Conservation (phyloP, 2,329 filamentous ascomycete genomes). For the Claviceps sp. region DNA sequence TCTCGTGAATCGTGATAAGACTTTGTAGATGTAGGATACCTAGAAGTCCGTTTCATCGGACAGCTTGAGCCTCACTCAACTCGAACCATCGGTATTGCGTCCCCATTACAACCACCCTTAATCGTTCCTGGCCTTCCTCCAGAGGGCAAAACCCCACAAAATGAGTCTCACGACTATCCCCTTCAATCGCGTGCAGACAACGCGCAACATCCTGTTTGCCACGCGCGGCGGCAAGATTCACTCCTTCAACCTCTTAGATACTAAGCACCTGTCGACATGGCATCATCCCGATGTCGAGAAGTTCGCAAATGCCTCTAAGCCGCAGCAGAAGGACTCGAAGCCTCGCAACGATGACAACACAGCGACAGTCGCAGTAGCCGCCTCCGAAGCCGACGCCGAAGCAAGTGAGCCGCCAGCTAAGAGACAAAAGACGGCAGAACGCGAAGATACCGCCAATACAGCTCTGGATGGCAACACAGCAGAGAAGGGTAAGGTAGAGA, state of each 20-base stretch:
- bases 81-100: neutral
- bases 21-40: neutral
- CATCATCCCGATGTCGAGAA: slow-evolving; percentile 30
- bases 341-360: slow-evolving; percentile 3
- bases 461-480: neutral
- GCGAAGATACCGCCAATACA: slow-evolving; percentile 10
- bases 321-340: slow-evolving; percentile 11
- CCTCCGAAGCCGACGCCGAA: slow-evolving; percentile 9
- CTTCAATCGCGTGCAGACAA: slow-evolving; percentile 49
- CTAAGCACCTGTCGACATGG: slow-evolving; percentile 50
- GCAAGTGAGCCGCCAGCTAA: slow-evolving; percentile 22
- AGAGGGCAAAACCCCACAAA: neutral
- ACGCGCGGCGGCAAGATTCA: slow-evolving; percentile 62
- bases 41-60: neutral
- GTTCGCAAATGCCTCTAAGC: slow-evolving; percentile 12
- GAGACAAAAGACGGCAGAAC: slow-evolving; percentile 19
- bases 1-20: neutral
- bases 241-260: slow-evolving; percentile 47
- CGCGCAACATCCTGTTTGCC: slow-evolving; percentile 51
- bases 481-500: slow-evolving; percentile 6
- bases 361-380: slow-evolving; percentile 3
- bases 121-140: neutral
- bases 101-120: neutral
- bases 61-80: neutral
- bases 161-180: slow-evolving; percentile 26